Percentiles rank a stretch among this genome's conserved stretches.
Conservation (phyloP, 495 filamentous ascomycete species). For the Gamarada debralockiae region DNA sequence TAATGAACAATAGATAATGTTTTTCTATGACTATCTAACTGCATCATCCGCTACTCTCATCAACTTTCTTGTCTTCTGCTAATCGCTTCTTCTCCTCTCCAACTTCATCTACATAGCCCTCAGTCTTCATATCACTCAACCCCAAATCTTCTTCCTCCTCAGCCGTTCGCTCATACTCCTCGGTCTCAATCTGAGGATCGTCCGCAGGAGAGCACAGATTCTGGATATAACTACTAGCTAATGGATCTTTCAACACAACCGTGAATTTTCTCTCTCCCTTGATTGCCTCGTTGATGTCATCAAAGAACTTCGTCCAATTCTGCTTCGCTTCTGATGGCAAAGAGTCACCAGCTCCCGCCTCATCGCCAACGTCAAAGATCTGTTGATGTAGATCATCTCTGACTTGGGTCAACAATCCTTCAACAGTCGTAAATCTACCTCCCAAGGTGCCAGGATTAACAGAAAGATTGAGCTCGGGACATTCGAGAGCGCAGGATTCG, state of each 20-base stretch:
- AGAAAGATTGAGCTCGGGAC: conserved; percentile 77
- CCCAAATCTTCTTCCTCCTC: conserved; percentile 93
- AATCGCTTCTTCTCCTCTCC: conserved; percentile 19
- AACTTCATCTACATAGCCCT: conserved; percentile 62
- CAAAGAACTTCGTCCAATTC: conserved; percentile 81
- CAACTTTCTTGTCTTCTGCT: conserved; percentile 16
- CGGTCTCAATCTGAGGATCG: conserved; percentile 75
- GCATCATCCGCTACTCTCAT: conserved; percentile 11
- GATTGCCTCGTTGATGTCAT: conserved; percentile 69
- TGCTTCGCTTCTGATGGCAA: conserved; percentile 55
- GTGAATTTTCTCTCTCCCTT: conserved; percentile 77
- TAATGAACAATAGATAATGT: too few relatives aligned
- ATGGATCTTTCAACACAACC: conserved; percentile 80
- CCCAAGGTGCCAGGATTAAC: conserved; percentile 90
- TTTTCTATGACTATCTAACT: neutral
- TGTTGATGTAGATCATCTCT: conserved; percentile 80
- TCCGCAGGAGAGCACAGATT: conserved; percentile 68
- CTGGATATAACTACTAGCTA: conserved; percentile 92
- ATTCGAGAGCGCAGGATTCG: conserved; percentile 80
- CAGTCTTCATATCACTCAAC: conserved; percentile 85
- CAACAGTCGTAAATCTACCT: conserved; percentile 95
- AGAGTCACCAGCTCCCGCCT: conserved; percentile 55
- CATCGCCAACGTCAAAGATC: conserved; percentile 71
- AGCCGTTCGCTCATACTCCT: conserved; percentile 82
- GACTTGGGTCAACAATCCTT: conserved; percentile 91